Evolutionary conservation across 805 yeast species (phyloP).

Genomic region (Pichia exigua): DNA sequence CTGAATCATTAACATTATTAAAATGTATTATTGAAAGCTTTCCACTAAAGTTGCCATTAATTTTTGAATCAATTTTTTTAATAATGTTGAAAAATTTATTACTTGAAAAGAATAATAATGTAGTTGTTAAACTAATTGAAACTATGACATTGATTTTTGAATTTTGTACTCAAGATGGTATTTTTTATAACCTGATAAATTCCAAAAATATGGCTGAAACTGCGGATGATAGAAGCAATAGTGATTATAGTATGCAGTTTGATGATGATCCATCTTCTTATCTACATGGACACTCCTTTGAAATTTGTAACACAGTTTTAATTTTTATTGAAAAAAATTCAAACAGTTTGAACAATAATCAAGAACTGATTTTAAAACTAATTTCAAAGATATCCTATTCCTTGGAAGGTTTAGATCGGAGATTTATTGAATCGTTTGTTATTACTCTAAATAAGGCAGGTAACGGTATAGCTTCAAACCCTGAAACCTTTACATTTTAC

Average conservation of each 20-base stretch:
- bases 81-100: conserved; percentile 29
- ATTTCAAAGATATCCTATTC: conserved; percentile 21
- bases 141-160: conserved; percentile 37
- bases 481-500: conserved; percentile 32
- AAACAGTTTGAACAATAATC: conserved; percentile 10
- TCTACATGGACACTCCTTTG: conserved; percentile 8
- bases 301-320: conserved; percentile 16
- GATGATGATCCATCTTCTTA: conserved; percentile 25
- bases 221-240: conserved; percentile 19
- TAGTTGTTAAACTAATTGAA: conserved; percentile 41
- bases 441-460: conserved; percentile 14
- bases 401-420: conserved; percentile 19
- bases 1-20: conserved; percentile 39
- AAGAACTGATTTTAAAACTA: conserved; percentile 15
- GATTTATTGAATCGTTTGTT: conserved; percentile 16
- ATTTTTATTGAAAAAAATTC: conserved; percentile 8
- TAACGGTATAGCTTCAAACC: conserved; percentile 17
- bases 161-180: conserved; percentile 23
- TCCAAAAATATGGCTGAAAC: conserved; percentile 18
- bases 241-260: conserved; percentile 34
- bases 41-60: conserved; percentile 30
- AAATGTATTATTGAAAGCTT: conserved; percentile 30
- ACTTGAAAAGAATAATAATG: conserved; percentile 39
- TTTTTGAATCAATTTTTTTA: conserved; percentile 29
- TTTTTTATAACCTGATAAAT: conserved; percentile 25